Evolutionary conservation across 73 alveolate genomes (phyloP).

Genomic region (Paraurostyla sp.): DNA sequence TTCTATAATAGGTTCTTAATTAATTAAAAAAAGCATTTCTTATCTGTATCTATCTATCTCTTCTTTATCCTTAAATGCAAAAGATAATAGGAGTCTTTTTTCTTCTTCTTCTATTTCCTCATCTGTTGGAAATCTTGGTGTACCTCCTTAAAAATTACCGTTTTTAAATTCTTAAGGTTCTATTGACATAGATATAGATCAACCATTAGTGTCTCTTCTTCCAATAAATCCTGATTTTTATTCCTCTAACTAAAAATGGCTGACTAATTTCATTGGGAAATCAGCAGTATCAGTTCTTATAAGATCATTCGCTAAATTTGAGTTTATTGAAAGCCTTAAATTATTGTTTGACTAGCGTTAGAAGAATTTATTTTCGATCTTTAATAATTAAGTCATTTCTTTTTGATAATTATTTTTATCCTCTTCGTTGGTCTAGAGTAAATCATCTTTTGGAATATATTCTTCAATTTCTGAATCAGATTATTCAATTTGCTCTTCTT

Average conservation of each 20-base stretch:
- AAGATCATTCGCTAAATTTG: neutral
- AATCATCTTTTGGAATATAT: neutral
- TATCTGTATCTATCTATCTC: constrained; percentile 10
- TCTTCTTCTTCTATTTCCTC: constrained; percentile 54
- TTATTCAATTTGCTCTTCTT: no score
- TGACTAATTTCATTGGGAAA: constrained; percentile 46
- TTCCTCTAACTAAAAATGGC: constrained; percentile 19
- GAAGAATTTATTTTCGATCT: constrained; percentile 22
- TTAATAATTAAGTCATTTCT: constrained; percentile 19
- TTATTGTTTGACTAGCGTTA: neutral
- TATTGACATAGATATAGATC: no score
- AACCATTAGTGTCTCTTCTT: no score
- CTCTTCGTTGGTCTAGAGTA: constrained; percentile 15
- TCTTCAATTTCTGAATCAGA: neutral
- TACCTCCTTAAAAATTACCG: neutral
- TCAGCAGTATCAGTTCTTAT: constrained; percentile 51
- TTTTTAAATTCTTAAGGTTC: neutral
- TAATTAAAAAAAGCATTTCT: constrained; percentile 23
- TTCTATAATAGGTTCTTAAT: constrained; percentile 40
- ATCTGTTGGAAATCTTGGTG: constrained; percentile 57
- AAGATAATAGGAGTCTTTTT: neutral
- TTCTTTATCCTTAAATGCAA: constrained; percentile 38
- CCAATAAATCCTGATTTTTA: no score
- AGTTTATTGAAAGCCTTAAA: neutral
- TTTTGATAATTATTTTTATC: constrained; percentile 28